These are phyloP conservation scores for Colletotrichum noveboracense DNA, from an alignment of 2,329 filamentous ascomycete species.

Conservation along the genomic window DNA sequence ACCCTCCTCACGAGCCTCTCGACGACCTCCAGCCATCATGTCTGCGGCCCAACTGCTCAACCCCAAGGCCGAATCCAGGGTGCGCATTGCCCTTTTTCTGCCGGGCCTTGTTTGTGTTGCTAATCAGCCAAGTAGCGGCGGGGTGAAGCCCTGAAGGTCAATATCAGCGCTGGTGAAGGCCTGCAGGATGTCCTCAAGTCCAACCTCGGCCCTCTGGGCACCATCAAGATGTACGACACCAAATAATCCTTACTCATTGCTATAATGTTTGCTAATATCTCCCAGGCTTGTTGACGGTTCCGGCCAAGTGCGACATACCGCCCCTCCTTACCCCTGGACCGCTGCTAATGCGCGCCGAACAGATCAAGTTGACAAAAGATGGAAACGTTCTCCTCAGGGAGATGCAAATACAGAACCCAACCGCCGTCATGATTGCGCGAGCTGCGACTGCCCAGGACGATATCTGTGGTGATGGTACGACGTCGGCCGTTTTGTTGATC, in stretches of 20 bases:
- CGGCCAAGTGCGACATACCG: constrained; percentile 60
- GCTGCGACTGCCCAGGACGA: constrained; percentile 98
- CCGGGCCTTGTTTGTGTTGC: constrained; percentile 44
- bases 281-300: constrained; percentile 71
- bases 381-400: constrained; percentile 83
- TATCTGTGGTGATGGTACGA: constrained; percentile 97
- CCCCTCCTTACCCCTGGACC: constrained; percentile 6
- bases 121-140: constrained; percentile 69
- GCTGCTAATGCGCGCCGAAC: constrained; percentile 23
- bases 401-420: constrained; percentile 98
- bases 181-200: constrained; percentile 94
- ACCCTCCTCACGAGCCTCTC: constrained; percentile 12
- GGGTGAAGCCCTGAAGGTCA: constrained; percentile 95
- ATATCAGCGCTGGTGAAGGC: constrained; percentile 96
- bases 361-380: constrained; percentile 99
- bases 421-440: constrained; percentile 82
- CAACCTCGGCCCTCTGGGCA: constrained; percentile 91
- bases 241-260: not conserved
- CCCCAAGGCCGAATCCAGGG: constrained; percentile 97
- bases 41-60: constrained; percentile 98
- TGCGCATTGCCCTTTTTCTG: constrained; percentile 51
- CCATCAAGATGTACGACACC: constrained; percentile 84
- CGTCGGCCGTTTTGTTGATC: constrained; percentile 92
- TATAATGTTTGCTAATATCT: constrained; percentile 29
- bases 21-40: constrained; percentile 58